phyloP scores from a whole-genome alignment of 2,329 filamentous ascomycete species.

The Ceratocystis eucalypticola region DNA sequence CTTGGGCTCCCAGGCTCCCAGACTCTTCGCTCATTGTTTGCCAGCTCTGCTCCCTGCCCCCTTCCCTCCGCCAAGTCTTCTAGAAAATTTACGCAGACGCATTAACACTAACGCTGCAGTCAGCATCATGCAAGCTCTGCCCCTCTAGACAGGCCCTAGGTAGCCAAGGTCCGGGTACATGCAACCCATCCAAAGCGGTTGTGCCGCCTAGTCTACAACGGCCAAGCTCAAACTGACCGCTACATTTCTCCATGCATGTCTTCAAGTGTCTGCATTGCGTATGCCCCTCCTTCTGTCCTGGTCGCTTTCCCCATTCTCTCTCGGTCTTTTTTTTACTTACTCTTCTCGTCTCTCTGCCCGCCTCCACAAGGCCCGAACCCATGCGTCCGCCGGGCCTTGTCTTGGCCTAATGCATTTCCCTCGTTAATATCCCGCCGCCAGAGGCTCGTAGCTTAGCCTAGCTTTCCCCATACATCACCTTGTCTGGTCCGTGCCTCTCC shows the following conservation, averaged over 20 bases:
- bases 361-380: neutral
- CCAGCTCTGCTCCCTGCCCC: neutral
- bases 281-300: neutral
- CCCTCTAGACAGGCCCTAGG: neutral
- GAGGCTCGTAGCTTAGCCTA: neutral
- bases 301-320: neutral
- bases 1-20: no score
- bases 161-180: neutral
- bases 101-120: neutral
- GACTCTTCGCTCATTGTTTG: neutral
- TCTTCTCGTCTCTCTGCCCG: neutral
- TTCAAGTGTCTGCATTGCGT: constrained; percentile 3
- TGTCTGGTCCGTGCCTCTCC: neutral
- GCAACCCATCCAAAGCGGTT: neutral
- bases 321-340: neutral
- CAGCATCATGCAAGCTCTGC: neutral
- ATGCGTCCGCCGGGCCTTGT: neutral
- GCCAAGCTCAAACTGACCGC: neutral
- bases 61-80: neutral
- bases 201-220: neutral
- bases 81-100: neutral
- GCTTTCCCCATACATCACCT: neutral
- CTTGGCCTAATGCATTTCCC: neutral
- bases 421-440: neutral
- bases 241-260: neutral